A percentile compares a stretch with the other conserved stretches of the same genome.
phyloP scores from a whole-genome alignment of 306 rosid species.

The Vigna radiata region DNA sequence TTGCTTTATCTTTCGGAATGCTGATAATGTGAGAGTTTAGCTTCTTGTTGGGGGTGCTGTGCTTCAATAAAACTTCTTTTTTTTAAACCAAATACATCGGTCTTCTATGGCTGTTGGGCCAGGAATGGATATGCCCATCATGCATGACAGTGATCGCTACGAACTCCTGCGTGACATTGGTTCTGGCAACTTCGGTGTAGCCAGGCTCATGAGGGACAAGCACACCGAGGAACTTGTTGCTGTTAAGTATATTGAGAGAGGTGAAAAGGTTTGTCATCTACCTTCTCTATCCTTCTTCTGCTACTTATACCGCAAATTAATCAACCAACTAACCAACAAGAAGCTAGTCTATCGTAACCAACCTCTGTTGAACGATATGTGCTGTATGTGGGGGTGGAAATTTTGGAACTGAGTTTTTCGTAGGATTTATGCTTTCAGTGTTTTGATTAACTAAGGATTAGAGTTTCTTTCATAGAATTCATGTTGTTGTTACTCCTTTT shows the following conservation, averaged over 20 bases:
- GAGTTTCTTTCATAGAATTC: background rate
- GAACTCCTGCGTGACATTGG: constrained; percentile 91
- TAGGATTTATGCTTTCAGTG: background rate
- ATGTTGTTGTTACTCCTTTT: background rate
- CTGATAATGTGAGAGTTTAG: constrained; percentile 43
- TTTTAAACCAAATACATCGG: constrained; percentile 59
- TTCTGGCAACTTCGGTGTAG: constrained; percentile 92
- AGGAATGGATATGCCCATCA: constrained; percentile 88
- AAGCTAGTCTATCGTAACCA: background rate
- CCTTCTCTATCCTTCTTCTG: background rate
- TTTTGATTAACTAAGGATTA: background rate
- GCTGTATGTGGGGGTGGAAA: too few relatives aligned
- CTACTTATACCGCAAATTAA: background rate
- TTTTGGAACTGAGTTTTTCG: background rate
- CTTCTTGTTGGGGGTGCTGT: constrained; percentile 20
- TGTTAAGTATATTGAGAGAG: constrained; percentile 96
- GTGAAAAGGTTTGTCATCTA: constrained; percentile 82
- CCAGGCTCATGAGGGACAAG: constrained; percentile 92
- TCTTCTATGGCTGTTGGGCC: constrained; percentile 66
- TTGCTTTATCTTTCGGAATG: constrained; percentile 19
- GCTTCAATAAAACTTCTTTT: constrained; percentile 28
- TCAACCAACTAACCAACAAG: background rate
- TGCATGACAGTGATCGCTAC: constrained; percentile 94
- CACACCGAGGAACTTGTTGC: constrained; percentile 93
- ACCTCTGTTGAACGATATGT: too few relatives aligned